Evolutionary conservation across 2,329 filamentous ascomycete genomes (phyloP).

Genomic region (Thermochaetoides dissita): DNA sequence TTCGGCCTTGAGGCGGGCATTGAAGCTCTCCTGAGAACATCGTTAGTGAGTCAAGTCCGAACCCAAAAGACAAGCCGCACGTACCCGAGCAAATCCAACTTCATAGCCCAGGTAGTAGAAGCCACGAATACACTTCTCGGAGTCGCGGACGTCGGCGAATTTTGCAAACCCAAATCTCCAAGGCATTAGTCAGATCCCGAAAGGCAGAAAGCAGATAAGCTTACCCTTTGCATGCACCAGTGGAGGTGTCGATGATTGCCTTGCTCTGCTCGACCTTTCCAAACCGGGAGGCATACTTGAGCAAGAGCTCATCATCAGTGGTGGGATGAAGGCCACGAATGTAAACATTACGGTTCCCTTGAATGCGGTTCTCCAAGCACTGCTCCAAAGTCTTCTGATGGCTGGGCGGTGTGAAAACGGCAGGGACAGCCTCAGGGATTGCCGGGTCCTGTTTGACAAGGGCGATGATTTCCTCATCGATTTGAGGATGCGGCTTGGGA

Average conservation of each 20-base stretch:
- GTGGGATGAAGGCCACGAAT: constrained; percentile 91
- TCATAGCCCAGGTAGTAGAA: constrained; percentile 93
- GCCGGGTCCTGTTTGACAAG: constrained; percentile 62
- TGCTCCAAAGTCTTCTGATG: constrained; percentile 84
- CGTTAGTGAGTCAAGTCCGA: constrained; percentile 1
- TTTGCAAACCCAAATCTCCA: constrained; percentile 92
- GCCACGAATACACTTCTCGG: constrained; percentile 89
- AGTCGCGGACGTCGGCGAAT: constrained; percentile 74
- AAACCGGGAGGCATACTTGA: constrained; percentile 72
- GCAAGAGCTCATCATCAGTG: constrained; percentile 81
- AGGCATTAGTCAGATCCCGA: constrained; percentile 12
- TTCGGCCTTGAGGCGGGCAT: constrained; percentile 92
- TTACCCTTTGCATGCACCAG: constrained; percentile 91
- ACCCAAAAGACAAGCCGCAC: constrained; percentile 17
- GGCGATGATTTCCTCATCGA: constrained; percentile 44
- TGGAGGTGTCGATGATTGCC: constrained; percentile 91
- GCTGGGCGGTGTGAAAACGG: constrained; percentile 71
- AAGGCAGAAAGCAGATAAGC: constrained; percentile 17
- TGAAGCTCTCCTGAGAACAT: constrained; percentile 70
- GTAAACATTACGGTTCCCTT: constrained; percentile 94
- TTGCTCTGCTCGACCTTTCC: constrained; percentile 93
- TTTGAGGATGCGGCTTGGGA: constrained; percentile 26
- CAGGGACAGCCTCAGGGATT: constrained; percentile 79
- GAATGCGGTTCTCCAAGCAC: constrained; percentile 79
- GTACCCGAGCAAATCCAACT: constrained; percentile 86